Evolutionary conservation across 148 eudicot species (phyloP).

Genomic region (Rhododendron kiyosumense): DNA sequence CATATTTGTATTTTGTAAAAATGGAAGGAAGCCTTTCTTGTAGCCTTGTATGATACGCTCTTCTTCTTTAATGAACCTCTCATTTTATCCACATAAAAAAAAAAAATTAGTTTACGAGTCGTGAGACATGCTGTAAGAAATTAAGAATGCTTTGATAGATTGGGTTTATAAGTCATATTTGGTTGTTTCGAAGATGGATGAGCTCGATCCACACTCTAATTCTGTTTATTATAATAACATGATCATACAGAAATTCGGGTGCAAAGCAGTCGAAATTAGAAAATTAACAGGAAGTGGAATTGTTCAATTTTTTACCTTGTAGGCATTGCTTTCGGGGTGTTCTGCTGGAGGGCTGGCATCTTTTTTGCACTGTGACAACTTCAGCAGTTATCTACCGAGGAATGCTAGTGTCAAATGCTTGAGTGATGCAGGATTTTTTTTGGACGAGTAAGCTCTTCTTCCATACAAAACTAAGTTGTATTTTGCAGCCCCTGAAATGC

Average conservation of each 20-base stretch:
- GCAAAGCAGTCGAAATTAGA: background rate
- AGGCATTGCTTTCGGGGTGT: slow-evolving; percentile 94
- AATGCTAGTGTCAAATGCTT: slow-evolving; percentile 75
- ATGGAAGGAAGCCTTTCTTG: background rate
- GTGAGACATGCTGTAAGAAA: background rate
- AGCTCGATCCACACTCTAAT: background rate
- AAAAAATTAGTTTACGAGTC: background rate
- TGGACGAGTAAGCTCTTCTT: slow-evolving; percentile 52
- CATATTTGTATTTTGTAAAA: background rate
- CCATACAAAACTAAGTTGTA: background rate
- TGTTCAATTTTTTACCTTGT: slow-evolving; percentile 5
- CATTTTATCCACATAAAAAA: background rate
- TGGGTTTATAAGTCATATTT: background rate
- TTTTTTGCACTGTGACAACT: slow-evolving; percentile 78
- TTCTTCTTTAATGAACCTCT: background rate
- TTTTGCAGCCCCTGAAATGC: background rate
- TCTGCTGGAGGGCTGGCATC: slow-evolving; percentile 95
- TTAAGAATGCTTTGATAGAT: background rate
- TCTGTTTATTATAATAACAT: background rate
- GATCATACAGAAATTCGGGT: background rate
- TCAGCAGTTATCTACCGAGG: slow-evolving; percentile 56
- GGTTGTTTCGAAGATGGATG: background rate
- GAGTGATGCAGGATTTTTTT: slow-evolving; percentile 92
- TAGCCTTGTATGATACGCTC: background rate
- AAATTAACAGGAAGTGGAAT: background rate